These are phyloP conservation scores for Aspergillus ostianus DNA, from an alignment of 495 filamentous ascomycete species.

Conservation along the genomic window DNA sequence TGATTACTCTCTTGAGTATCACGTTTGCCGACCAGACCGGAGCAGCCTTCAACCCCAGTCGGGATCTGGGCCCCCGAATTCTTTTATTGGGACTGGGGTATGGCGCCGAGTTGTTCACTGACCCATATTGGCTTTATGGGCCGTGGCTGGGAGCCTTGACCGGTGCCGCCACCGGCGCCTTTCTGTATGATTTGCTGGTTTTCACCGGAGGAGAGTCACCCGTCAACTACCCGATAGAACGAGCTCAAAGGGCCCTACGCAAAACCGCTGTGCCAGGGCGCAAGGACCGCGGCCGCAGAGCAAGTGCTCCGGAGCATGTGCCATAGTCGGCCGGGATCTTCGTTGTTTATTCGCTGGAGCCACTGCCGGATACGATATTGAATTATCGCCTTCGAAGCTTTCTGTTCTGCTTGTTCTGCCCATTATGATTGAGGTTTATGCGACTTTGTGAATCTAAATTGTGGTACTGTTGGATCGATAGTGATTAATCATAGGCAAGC, in stretches of 20 bases:
- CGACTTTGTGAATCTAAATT: too few relatives aligned
- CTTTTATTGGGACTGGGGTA: conserved; percentile 45
- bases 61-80: conserved; percentile 50
- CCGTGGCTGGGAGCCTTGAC: conserved; percentile 46
- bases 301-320: background rate
- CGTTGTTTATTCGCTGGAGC: too few relatives aligned
- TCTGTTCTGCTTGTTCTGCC: too few relatives aligned
- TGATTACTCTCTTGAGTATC: conserved; percentile 43
- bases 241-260: conserved; percentile 31
- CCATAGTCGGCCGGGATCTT: background rate
- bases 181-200: conserved; percentile 53
- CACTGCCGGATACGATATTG: too few relatives aligned
- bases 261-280: conserved; percentile 19
- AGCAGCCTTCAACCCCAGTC: conserved; percentile 49
- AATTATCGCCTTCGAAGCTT: too few relatives aligned
- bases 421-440: too few relatives aligned
- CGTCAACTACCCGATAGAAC: conserved; percentile 48
- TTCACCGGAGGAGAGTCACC: conserved; percentile 54
- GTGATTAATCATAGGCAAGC: too few relatives aligned
- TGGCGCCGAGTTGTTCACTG: conserved; percentile 35
- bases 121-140: conserved; percentile 52
- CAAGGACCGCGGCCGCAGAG: background rate
- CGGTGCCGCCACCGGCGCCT: conserved; percentile 46
- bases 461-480: too few relatives aligned
- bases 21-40: conserved; percentile 49